Conservation (phyloP, 768 basidiomycete genomes). For the Solioccasus polychromus region DNA sequence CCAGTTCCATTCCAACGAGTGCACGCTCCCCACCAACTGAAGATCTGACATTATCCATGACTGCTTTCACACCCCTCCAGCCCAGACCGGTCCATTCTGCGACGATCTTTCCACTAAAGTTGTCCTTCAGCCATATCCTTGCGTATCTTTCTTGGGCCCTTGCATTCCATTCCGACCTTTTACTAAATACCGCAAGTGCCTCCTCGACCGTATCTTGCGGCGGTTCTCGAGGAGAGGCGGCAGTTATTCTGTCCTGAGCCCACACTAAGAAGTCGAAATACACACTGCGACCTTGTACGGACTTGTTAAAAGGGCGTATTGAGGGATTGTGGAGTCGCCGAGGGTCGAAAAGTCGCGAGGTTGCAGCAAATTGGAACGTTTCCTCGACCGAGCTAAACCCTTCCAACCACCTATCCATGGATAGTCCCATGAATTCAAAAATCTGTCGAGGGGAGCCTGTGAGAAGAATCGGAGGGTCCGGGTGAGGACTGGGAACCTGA, state of each 20-base stretch:
- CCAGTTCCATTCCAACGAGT: slow-evolving; percentile 38
- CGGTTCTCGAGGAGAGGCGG: slow-evolving; percentile 11
- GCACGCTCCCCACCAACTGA: slow-evolving; percentile 47
- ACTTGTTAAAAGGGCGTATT: slow-evolving; percentile 40
- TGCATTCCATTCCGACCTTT: slow-evolving; percentile 46
- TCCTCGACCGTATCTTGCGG: slow-evolving; percentile 35
- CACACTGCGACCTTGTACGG: slow-evolving; percentile 50
- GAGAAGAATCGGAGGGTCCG: slow-evolving; percentile 44
- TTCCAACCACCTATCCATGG: slow-evolving; percentile 44
- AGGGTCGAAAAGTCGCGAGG: slow-evolving; percentile 53
- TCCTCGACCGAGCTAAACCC: slow-evolving; percentile 56
- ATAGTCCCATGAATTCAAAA: slow-evolving; percentile 54
- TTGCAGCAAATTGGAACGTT: slow-evolving; percentile 56
- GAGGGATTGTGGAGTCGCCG: slow-evolving; percentile 31
- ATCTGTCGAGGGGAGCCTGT: slow-evolving; percentile 49
- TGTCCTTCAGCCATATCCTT: slow-evolving; percentile 36
- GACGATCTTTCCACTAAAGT: slow-evolving; percentile 50
- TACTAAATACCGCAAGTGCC: slow-evolving; percentile 51
- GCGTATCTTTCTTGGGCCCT: slow-evolving; percentile 27
- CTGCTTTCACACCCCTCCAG: slow-evolving; percentile 45
- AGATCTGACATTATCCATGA: slow-evolving; percentile 51
- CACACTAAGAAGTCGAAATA: slow-evolving; percentile 57
- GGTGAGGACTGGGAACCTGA: slow-evolving; percentile 27
- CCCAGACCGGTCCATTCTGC: slow-evolving; percentile 53
- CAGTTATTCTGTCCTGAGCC: slow-evolving; percentile 30